Percentiles rank a stretch among this genome's conserved stretches.
phyloP scores from a whole-genome alignment of 2,329 filamentous ascomycete genomes.

The Claviceps monticola region DNA sequence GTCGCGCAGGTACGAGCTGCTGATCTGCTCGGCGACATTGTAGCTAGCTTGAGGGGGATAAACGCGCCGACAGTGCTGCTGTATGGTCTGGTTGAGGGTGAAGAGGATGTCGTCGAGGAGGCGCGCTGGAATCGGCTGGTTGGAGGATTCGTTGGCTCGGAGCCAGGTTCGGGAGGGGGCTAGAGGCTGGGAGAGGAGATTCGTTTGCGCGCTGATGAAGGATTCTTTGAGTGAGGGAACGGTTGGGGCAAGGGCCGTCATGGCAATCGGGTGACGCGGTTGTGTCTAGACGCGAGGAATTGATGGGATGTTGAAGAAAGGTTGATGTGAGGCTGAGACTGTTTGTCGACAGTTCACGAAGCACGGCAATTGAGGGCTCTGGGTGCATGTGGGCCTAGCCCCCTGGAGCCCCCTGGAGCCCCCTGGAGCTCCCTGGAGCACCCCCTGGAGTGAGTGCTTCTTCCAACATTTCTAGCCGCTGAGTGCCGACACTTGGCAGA shows the following conservation, averaged over 20 bases:
- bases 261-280: neutral
- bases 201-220: slow-evolving; percentile 50
- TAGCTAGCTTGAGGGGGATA: slow-evolving; percentile 56
- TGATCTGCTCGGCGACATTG: slow-evolving; percentile 61
- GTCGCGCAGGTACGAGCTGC: slow-evolving; percentile 43
- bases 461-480: too few species aligned
- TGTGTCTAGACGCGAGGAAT: too few species aligned
- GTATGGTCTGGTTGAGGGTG: slow-evolving; percentile 46
- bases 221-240: slow-evolving; percentile 48
- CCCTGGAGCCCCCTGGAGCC: too few species aligned
- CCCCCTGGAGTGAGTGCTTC: too few species aligned
- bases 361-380: too few species aligned
- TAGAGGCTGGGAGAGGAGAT: slow-evolving; percentile 46
- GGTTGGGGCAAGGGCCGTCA: slow-evolving; percentile 27
- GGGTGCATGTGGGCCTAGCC: too few species aligned
- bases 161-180: slow-evolving; percentile 41
- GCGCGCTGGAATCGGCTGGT: slow-evolving; percentile 29
- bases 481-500: too few species aligned
- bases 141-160: slow-evolving; percentile 28
- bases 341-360: too few species aligned
- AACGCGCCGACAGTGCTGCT: slow-evolving; percentile 50
- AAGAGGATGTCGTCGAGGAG: slow-evolving; percentile 42
- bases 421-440: too few species aligned
- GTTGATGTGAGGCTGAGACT: too few species aligned
- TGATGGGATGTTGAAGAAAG: too few species aligned